phyloP scores from a whole-genome alignment of 2,329 filamentous ascomycete genomes.

The Ceratocystis ficicola region DNA sequence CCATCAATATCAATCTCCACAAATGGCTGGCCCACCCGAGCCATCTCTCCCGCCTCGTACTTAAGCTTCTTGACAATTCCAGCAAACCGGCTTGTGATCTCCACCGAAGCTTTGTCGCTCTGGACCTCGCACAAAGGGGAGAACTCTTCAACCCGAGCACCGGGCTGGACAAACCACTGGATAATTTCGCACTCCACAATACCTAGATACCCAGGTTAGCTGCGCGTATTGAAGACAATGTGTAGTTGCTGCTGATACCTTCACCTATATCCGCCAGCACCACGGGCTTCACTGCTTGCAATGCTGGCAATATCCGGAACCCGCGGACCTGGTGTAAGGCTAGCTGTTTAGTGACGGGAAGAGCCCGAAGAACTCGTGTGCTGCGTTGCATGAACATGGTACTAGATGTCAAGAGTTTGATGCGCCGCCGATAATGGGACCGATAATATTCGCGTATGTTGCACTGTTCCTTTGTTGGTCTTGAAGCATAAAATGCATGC shows the following conservation, averaged over 20 bases:
- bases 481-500: neutral
- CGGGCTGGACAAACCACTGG: slow-evolving; percentile 97
- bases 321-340: neutral
- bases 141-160: slow-evolving; percentile 92
- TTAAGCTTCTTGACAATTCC: slow-evolving; percentile 93
- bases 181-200: slow-evolving; percentile 98
- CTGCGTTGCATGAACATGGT: slow-evolving; percentile 45
- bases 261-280: slow-evolving; percentile 77
- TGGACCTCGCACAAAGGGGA: slow-evolving; percentile 96
- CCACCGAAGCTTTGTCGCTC: slow-evolving; percentile 80
- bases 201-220: slow-evolving; percentile 39
- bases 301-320: slow-evolving; percentile 28
- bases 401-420: neutral
- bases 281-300: slow-evolving; percentile 61
- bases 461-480: neutral
- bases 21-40: slow-evolving; percentile 84
- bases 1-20: slow-evolving; percentile 90
- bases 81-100: slow-evolving; percentile 93
- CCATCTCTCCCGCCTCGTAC: slow-evolving; percentile 93
- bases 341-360: neutral
- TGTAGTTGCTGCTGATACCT: slow-evolving; percentile 39
- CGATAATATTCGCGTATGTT: neutral
- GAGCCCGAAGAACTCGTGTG: slow-evolving; percentile 36
- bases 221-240: neutral
- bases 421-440: neutral